Evolutionary conservation across 1,284 basidiomycete species (phyloP), one percentile per base, ranked within the genome.

Genomic region (Tausonia pullulans): DNA sequence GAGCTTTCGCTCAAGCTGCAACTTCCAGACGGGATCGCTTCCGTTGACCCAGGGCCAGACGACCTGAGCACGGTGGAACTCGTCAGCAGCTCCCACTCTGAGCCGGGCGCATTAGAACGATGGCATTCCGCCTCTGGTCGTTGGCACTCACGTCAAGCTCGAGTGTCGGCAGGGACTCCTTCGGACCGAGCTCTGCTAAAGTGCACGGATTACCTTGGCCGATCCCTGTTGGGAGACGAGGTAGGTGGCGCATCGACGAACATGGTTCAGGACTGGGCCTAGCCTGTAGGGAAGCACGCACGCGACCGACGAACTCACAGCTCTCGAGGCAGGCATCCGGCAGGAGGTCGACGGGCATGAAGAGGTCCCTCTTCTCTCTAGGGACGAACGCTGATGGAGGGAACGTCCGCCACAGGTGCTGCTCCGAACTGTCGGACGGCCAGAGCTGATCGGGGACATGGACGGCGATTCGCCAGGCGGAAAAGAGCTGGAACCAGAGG

Each of bases 1-100:
- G 27, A 27, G 27, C 27, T 27, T 27, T 27, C 27, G 27, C 16
- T 56, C 61, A 46, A 50, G 51, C 41, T 56, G 27, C 3, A 40
- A 16, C 53, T 49, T 52, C 63, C 63, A 65, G 2, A 54, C 41
- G 2, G 58, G 54, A 16, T 65, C 63, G 7, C 49, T 48, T 0
- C 65, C 65, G 52, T 66, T 66, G 39, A 59, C 61, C 60, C 60
- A 66, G 4, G 65, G 62, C 55, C 48, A 62, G 44, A 62, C 45
- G 46, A 63, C 56, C 51, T 62, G 57, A 5, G 16, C 39, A 14
- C 8, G 16, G 46, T 6, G 41, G 27, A 48, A 51, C 27, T 27
- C 27, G 27, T 27, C 27, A 27, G 27, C 27, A 27, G 27, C 27
- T 27, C 27, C 27, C 27, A 27, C 1, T 1, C 27, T 2, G 27